Base-by-base conservation (phyloP, 2,329 filamentous ascomycete genomes). In the Exophiala mesophila region DNA sequence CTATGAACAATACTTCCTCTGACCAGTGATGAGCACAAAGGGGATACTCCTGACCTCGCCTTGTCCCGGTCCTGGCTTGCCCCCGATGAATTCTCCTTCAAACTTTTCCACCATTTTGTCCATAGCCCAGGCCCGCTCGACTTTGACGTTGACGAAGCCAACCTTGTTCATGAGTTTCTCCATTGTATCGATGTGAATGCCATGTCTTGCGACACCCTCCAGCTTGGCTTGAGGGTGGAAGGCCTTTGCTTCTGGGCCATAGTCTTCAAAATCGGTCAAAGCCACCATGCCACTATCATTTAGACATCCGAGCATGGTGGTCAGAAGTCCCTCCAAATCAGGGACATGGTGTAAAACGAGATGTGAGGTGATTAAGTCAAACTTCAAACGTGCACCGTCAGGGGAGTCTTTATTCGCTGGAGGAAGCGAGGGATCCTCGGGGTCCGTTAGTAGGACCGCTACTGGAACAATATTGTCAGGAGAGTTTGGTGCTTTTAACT, bases 211-310 rank as follows among this genome's bases (percentile, higher is more conserved):
- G 2, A 78, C 75, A 1, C 73, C 74, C 0, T 63, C 63, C 65
- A 77, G 69, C 57, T 74, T 76, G 16, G 54, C 54, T 51, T 67
- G 61, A 0, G 75, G 69, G 57, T 80, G 76, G 52, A 78, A 79
- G 35, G 58, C 59, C 21, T 68, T 61, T 2, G 74, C 72, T 31
- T 70, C 69, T 0, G 68, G 67, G 0, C 76, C 76, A 55, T 71
- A 73, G 49, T 78, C 69, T 54, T 79, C 74, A 55, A 73, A 80
- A 53, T 79, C 76, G 2, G 75, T 79, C 50, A 79, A 57, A 1
- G 71, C 72, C 1, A 77, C 62, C 38, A 58, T 53, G 0, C 74
- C 76, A 0, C 72, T 73, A 0, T 63, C 57, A 40, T 63, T 67
- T 31, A 79, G 58, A 28, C 69, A 71, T 4, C 64, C 69, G 18